Base-by-base conservation (phyloP, 2,329 filamentous ascomycete species). In the Ciborinia camelliae region DNA sequence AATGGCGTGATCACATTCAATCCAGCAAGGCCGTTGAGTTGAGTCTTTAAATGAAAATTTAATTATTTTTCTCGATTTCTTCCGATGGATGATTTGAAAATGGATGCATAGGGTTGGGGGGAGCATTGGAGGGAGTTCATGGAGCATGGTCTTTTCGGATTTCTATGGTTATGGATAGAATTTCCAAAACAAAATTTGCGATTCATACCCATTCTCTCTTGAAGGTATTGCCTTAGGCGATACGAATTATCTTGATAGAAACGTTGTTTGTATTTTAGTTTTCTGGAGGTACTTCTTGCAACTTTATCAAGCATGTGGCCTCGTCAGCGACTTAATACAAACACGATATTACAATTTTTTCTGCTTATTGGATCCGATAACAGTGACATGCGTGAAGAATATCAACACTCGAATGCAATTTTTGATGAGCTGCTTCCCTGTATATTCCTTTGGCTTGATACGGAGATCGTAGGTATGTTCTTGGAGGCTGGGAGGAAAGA, bases 1-100 rank as follows among this genome's bases (percentile, higher is more conserved):
- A 79, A 23, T 85, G 83, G 71, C 76, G 76, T 68, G 70, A 75
- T 55, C 68, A 68, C 39, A 75, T 75, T 51, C 63, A 69, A 12
- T 62, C 45, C 23, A 69, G 67, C 58, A 67, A 68, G 43, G 65
- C 41, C 10, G 71, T 72, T 43, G 70, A 73, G 43, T 64, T 73
- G 26, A 69, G 51, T 58, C 51, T 63, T 30, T 63, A 41, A 58
- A 30, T 26, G 23, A 10, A 45, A 47, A 2, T 15, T 45, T 20
- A 32, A 23, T 54, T 37, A 20, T 41, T 18, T 26, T 20, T n/a
- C n/a, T n/a, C 39, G 15, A 37, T 28, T 45, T 62, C 39, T 47
- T 37, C 41, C 41, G 12, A 37, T 26, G 30, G 39, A 55, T 47
- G 37, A 55, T 43, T 26, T 26, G 20, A 43, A 37, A 43, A 35